These are phyloP conservation scores for Speleostelium caveatum DNA, from an alignment of 78 protist genomes.

Conservation along the genomic window DNA sequence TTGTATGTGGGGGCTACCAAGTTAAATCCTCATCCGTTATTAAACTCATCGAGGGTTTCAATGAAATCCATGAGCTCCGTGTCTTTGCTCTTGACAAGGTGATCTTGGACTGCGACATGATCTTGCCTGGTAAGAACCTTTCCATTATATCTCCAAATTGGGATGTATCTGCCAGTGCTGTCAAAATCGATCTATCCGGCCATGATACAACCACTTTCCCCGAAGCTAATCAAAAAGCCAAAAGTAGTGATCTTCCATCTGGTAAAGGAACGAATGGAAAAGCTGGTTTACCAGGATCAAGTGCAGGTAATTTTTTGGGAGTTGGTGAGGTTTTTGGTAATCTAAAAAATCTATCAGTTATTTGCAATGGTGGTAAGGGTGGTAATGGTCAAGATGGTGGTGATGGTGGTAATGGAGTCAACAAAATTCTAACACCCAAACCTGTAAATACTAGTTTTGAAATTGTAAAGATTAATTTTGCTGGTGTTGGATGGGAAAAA, in stretches of 20 bases:
- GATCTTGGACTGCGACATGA: background rate
- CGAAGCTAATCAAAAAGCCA: too few species aligned
- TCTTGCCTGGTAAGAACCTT: background rate
- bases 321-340: background rate
- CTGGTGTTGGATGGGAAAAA: background rate
- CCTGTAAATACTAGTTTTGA: background rate
- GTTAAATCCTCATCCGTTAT: too few species aligned
- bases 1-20: too few species aligned
- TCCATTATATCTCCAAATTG: background rate
- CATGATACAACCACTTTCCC: background rate
- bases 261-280: background rate
- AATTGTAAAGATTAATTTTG: background rate
- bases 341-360: background rate
- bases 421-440: background rate
- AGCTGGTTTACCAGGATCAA: background rate
- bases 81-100: background rate
- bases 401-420: background rate
- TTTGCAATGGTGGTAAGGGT: background rate
- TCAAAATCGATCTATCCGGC: background rate
- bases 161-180: background rate
- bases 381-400: background rate
- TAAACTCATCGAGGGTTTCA: too few species aligned
- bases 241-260: background rate
- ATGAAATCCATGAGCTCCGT: too few species aligned
- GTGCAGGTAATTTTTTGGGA: background rate